Evolutionary conservation across 495 filamentous ascomycete genomes (phyloP).

Genomic region (Lasiosphaeris hirsuta): DNA sequence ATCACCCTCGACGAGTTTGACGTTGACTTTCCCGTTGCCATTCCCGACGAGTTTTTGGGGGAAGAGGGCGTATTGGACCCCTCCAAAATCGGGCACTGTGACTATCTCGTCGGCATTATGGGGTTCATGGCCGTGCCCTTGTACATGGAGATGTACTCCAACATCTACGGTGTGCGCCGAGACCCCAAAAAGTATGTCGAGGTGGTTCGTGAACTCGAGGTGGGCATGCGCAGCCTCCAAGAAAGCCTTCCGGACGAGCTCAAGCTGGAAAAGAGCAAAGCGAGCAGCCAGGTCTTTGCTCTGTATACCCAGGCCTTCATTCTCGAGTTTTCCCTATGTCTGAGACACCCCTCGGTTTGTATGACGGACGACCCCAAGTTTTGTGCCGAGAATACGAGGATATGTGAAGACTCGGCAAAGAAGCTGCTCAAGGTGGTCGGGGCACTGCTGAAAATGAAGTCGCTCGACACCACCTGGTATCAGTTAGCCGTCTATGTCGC

Average conservation of each 20-base stretch:
- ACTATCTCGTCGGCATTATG: conserved; percentile 60
- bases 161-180: conserved; percentile 62
- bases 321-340: conserved; percentile 46
- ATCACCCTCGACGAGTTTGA: conserved; percentile 69
- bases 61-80: conserved; percentile 49
- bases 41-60: conserved; percentile 63
- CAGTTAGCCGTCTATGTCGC: conserved; percentile 66
- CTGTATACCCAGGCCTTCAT: conserved; percentile 46
- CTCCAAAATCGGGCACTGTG: conserved; percentile 54
- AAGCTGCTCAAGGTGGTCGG: conserved; percentile 59
- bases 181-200: conserved; percentile 57
- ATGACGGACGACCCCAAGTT: conserved; percentile 57
- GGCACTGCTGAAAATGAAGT: conserved; percentile 57
- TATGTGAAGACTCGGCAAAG: conserved; percentile 63
- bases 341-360: conserved; percentile 72
- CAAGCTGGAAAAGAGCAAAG: conserved; percentile 42
- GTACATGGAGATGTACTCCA: conserved; percentile 67
- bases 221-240: conserved; percentile 52
- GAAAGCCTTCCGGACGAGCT: conserved; percentile 57
- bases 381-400: conserved; percentile 60
- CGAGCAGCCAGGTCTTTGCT: conserved; percentile 51
- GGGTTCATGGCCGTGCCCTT: conserved; percentile 58
- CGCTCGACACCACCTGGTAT: conserved; percentile 81
- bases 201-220: conserved; percentile 60
- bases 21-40: conserved; percentile 64